Evolutionary conservation across 148 eudicot genomes (phyloP).

Genomic region (Nepenthes gracilis): DNA sequence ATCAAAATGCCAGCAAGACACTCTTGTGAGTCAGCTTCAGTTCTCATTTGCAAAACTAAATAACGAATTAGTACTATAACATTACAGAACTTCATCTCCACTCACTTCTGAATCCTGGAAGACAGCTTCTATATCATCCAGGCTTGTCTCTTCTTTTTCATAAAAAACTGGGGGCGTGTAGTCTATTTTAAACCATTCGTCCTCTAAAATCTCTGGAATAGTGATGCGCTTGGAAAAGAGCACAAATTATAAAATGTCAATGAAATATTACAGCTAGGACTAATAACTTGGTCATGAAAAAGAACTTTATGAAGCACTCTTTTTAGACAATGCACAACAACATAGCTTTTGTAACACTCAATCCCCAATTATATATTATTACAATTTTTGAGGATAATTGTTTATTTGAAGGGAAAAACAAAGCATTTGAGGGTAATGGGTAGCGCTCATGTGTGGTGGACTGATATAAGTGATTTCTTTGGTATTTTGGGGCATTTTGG

Average conservation of each 20-base stretch:
- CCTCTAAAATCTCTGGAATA: constrained; percentile 63
- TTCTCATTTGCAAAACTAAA: not conserved
- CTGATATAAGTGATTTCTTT: too few species aligned
- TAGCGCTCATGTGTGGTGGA: too few species aligned
- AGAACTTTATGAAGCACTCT: too few species aligned
- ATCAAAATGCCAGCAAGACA: constrained; percentile 10
- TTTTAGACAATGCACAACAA: too few species aligned
- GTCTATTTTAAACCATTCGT: constrained; percentile 78
- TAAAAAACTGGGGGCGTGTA: constrained; percentile 71
- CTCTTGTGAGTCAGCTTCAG: not conserved
- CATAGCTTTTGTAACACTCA: too few species aligned
- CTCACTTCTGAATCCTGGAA: constrained; percentile 83
- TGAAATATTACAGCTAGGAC: too few species aligned
- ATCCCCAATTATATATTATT: too few species aligned
- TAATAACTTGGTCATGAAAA: too few species aligned
- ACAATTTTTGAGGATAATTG: too few species aligned
- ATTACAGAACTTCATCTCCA: not conserved
- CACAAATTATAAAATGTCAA: not conserved
- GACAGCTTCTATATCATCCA: constrained; percentile 95
- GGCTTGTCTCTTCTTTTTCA: constrained; percentile 63
- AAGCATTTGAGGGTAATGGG: too few species aligned
- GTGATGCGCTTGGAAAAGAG: constrained; percentile 62
- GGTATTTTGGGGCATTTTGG: too few species aligned
- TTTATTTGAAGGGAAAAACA: too few species aligned
- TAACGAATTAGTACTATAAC: not conserved